Percentiles rank a stretch among this genome's conserved stretches.
Conservation (phyloP, 2,329 filamentous ascomycete genomes). For the Byssoonygena ceratinophila region DNA sequence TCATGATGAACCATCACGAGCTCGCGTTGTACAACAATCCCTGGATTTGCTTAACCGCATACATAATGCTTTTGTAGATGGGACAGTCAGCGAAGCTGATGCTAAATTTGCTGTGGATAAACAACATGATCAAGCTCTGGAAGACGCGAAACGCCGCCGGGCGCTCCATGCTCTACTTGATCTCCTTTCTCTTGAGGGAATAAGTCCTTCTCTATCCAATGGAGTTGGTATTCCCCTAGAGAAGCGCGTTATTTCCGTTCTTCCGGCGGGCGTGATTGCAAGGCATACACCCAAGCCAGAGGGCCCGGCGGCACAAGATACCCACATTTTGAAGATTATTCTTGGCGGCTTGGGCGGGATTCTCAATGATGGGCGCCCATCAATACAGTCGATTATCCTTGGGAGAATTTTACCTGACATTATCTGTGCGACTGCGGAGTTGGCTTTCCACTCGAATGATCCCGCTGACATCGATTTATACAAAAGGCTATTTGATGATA, state of each 20-base stretch:
- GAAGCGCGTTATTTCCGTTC: conserved; percentile 34
- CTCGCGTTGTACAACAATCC: conserved; percentile 26
- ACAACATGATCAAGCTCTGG: conserved; percentile 26
- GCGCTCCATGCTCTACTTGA: conserved; percentile 34
- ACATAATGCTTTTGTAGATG: conserved; percentile 27
- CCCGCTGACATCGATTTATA: conserved; percentile 18
- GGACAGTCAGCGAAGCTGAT: conserved; percentile 6
- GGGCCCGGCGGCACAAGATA: conserved; percentile 20
- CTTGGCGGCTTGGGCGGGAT: conserved; percentile 24
- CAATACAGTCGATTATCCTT: conserved; percentile 32
- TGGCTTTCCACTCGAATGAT: conserved; percentile 30
- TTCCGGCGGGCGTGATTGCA: conserved; percentile 35
- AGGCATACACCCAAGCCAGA: conserved; percentile 23
- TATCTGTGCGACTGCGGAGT: conserved; percentile 30
- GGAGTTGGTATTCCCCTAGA: conserved; percentile 38
- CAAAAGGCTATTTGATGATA: conserved; percentile 20
- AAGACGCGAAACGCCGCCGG: conserved; percentile 35
- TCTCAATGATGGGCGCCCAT: conserved; percentile 25
- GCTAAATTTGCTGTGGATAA: conserved; percentile 3
- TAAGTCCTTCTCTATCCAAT: conserved; percentile 35
- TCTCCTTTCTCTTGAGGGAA: conserved; percentile 36
- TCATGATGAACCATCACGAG: conserved; percentile 20
- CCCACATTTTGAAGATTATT: conserved; percentile 25
- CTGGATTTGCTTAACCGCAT: conserved; percentile 28
- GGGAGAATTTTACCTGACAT: conserved; percentile 34